Evolutionary conservation across 495 filamentous ascomycete species (phyloP).

Genomic region (Lasiosphaeria hispida): DNA sequence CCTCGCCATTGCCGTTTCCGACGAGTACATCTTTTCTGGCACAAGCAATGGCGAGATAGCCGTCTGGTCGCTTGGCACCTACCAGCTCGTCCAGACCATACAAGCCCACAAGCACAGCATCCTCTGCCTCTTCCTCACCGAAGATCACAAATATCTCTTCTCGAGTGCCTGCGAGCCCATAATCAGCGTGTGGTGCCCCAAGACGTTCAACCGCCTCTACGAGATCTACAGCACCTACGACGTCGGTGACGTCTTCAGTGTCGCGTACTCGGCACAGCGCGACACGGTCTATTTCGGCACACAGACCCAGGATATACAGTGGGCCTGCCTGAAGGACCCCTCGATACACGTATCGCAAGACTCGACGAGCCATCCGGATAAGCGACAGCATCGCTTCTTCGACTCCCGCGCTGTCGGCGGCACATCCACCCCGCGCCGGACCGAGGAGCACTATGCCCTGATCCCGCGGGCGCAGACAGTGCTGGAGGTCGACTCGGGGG

Average conservation of each 20-base stretch:
- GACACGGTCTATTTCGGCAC: conserved; percentile 88
- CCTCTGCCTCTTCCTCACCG: conserved; percentile 74
- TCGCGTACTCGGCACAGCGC: conserved; percentile 74
- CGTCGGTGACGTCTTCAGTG: conserved; percentile 92
- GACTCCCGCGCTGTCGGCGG: conserved; percentile 86
- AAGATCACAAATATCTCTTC: conserved; percentile 74
- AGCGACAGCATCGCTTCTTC: conserved; percentile 89
- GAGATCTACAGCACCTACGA: conserved; percentile 93
- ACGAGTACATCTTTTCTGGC: conserved; percentile 73
- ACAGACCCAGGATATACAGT: conserved; percentile 91
- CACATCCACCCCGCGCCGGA: conserved; percentile 65
- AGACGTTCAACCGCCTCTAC: conserved; percentile 57
- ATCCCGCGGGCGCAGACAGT: conserved; percentile 55
- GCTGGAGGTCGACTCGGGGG: conserved; percentile 77
- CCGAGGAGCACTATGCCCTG: conserved; percentile 45
- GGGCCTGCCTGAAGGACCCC: conserved; percentile 49
- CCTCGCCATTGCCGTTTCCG: conserved; percentile 64
- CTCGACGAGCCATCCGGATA: conserved; percentile 68
- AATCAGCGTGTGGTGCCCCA: conserved; percentile 69
- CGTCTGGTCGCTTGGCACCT: conserved; percentile 85
- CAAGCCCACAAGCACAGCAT: conserved; percentile 89
- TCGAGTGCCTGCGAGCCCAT: conserved; percentile 93
- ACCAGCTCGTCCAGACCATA: conserved; percentile 69
- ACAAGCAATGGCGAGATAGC: conserved; percentile 90
- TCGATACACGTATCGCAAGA: conserved; percentile 54